Evolutionary conservation across 352 stramenopile species (phyloP).

Genomic region (Pythium volutum): DNA sequence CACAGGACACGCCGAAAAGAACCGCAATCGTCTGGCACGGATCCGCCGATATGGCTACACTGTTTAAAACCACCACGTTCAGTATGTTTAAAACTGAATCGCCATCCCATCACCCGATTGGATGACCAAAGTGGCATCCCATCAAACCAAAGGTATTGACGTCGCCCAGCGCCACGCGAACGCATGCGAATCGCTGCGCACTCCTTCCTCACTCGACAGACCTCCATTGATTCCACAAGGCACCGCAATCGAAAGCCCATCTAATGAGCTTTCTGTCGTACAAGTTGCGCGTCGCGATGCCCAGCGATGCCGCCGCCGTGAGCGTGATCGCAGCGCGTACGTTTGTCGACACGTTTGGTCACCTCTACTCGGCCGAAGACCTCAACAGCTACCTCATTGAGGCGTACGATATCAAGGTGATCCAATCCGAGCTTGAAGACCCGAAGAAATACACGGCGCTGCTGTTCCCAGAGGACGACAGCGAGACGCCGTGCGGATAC

Average conservation of each 20-base stretch:
- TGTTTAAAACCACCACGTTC: conserved; percentile 1
- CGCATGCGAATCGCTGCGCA: background rate
- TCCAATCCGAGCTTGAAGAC: conserved; percentile 25
- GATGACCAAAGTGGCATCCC: conserved; percentile 6
- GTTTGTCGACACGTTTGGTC: conserved; percentile 31
- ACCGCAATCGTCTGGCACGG: background rate
- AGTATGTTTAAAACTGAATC: conserved; percentile 3
- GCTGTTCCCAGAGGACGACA: conserved; percentile 16
- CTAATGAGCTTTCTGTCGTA: background rate
- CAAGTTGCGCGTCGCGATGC: conserved; percentile 20
- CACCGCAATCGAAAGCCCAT: background rate
- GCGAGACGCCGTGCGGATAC: conserved; percentile 22
- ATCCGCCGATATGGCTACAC: conserved; percentile 1
- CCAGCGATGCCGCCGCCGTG: conserved; percentile 20
- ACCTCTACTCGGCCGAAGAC: conserved; percentile 25
- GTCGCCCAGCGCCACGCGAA: background rate
- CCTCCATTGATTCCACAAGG: background rate
- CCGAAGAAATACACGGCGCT: conserved; percentile 30
- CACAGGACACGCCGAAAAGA: background rate
- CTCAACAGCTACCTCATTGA: conserved; percentile 19
- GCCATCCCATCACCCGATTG: conserved; percentile 8
- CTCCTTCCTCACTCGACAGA: background rate
- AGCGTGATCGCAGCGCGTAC: conserved; percentile 28
- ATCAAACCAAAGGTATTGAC: background rate
- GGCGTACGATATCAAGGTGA: conserved; percentile 21